These are phyloP conservation scores for Ajuga reptans DNA, from an alignment of 305 asterid genomes.

Conservation along the genomic window DNA sequence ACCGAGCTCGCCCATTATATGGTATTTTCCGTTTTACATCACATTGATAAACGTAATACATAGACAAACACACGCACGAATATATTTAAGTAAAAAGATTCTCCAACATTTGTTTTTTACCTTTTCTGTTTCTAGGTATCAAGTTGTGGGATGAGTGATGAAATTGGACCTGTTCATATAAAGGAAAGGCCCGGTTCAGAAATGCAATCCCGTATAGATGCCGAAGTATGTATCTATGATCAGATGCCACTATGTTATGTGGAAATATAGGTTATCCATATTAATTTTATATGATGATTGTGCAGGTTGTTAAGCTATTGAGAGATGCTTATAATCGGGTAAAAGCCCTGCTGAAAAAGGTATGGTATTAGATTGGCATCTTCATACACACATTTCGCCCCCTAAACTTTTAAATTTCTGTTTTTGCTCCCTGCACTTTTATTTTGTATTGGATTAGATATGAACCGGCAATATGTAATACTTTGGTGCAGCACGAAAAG, in stretches of 20 bases:
- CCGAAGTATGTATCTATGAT: slow-evolving; percentile 53
- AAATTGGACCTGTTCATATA: slow-evolving; percentile 84
- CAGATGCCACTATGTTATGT: slow-evolving; percentile 3
- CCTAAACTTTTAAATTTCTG: no score
- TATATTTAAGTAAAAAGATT: background rate
- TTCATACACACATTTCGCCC: background rate
- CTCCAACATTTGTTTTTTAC: background rate
- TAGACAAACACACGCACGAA: background rate
- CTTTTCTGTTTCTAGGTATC: slow-evolving; percentile 46
- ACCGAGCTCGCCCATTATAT: slow-evolving; percentile 88
- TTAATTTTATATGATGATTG: slow-evolving; percentile 11
- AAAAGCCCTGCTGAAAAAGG: slow-evolving; percentile 81
- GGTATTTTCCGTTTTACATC: slow-evolving; percentile 35
- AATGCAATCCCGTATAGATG: slow-evolving; percentile 86
- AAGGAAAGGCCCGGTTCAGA: slow-evolving; percentile 90
- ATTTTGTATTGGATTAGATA: no score
- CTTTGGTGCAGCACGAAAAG: slow-evolving; percentile 63
- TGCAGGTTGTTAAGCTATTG: slow-evolving; percentile 77
- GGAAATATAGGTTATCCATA: background rate
- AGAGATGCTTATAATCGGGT: slow-evolving; percentile 90
- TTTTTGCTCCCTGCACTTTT: no score
- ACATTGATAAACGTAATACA: background rate
- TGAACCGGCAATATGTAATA: no score
- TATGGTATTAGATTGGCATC: slow-evolving; percentile 16
- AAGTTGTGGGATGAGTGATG: slow-evolving; percentile 87